These are phyloP conservation scores for Musa balbisiana DNA, from an alignment of 202 grass and related monocot genomes.

Conservation along the genomic window DNA sequence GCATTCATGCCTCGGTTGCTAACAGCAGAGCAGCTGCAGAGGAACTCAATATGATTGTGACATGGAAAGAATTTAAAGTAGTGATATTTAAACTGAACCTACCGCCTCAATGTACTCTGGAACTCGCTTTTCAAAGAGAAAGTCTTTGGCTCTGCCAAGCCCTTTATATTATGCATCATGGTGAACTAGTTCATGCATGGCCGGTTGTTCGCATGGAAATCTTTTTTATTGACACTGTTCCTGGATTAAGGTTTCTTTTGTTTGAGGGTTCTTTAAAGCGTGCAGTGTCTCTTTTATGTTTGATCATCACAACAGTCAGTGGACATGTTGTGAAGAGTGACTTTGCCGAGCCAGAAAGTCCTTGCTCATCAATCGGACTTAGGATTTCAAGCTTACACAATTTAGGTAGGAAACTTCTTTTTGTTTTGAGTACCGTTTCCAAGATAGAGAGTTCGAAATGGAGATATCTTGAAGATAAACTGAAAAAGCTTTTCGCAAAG, in stretches of 20 bases:
- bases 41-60: conserved; percentile 15
- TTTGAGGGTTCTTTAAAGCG: conserved; percentile 59
- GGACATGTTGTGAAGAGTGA: conserved; percentile 16
- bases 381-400: conserved; percentile 61
- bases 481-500: conserved; percentile 38
- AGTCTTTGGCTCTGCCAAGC: conserved; percentile 39
- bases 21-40: conserved; percentile 8
- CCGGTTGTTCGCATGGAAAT: conserved; percentile 64
- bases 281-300: conserved; percentile 80
- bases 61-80: conserved; percentile 24
- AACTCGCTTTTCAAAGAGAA: conserved; percentile 37
- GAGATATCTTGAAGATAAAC: conserved; percentile 41
- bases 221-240: conserved; percentile 52
- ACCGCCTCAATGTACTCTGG: conserved; percentile 42
- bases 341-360: conserved; percentile 29
- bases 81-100: conserved; percentile 35
- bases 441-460: conserved; percentile 37
- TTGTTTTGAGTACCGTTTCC: conserved; percentile 53
- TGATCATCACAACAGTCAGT: conserved; percentile 50
- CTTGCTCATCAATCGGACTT: conserved; percentile 56
- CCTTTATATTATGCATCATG: conserved; percentile 39
- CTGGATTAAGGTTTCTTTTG: conserved; percentile 51
- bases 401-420: conserved; percentile 29
- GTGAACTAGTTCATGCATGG: conserved; percentile 61
- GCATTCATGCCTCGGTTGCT: conserved; percentile 9